Base-by-base conservation (phyloP, 2,329 filamentous ascomycete genomes). In the Cladosporium sp. region DNA sequence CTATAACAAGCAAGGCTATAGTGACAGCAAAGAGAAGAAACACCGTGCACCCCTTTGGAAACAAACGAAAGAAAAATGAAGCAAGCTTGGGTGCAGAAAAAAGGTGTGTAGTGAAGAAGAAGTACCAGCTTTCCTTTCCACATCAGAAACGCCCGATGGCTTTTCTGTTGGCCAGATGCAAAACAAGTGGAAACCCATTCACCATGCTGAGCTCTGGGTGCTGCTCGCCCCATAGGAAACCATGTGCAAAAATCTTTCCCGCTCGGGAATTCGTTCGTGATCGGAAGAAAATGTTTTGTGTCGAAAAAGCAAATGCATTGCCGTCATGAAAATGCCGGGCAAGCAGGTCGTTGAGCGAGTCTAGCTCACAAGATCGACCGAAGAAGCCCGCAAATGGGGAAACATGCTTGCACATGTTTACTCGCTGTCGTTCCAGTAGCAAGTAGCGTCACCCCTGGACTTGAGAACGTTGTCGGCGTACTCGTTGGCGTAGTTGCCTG, bases 401-500 rank as follows among this genome's bases (percentile, higher is more conserved):
- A 13, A 13, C 25, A 22, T 25, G 36, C 25, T 32, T 25, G 18
- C 18, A 12, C 25, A 22, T 16, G 16, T 40, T 36, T 48, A 48
- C 45, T 32, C 13, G 46, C 52, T 53, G 12, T 54, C 51, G 55
- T 63, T 57, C 57, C 62, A 62, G 46, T 63, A 54, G 51, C 70
- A 68, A 22, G 62, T 66, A 7, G 70, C 45, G 1, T 69, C 25
- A 50, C 68, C 69, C 11, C 45, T 36, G 27, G 45, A 36, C 27
- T 30, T 20, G 25, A 32, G 18, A 20, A 85, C 74, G 58, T 84
- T 81, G 39, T 61, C 59, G 43, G 56, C 75, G 59, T 80, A 85
- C 59, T 77, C 66, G 53, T 72, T 74, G 12, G 59, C 70, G 48
- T 76, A 72, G 69, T 85, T 84, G 43, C 80, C 78, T 77, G 56